These are phyloP conservation scores for Athelia psychrophila DNA, from an alignment of 1,284 basidiomycete genomes.

Conservation along the genomic window DNA sequence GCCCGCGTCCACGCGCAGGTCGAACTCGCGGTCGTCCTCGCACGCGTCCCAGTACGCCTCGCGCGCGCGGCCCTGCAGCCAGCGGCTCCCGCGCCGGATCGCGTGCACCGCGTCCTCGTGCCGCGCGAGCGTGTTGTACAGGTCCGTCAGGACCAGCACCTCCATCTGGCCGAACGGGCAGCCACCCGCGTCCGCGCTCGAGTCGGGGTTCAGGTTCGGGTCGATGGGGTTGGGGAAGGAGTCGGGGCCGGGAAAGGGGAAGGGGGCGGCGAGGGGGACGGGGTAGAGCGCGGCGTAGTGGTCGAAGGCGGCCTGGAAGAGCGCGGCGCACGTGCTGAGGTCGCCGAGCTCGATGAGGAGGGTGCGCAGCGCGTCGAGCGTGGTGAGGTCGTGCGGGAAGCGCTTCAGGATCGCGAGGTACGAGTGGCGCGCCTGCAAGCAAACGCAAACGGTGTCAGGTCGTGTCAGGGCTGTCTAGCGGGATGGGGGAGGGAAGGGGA, in stretches of 20 bases:
- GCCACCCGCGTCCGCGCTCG: too few species aligned
- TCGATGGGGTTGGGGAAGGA: conserved; percentile 1
- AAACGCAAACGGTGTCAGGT: conserved; percentile 2
- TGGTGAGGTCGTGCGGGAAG: conserved; percentile 78
- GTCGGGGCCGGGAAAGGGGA: conserved; percentile 35
- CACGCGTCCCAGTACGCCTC: conserved; percentile 81
- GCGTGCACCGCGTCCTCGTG: conserved; percentile 69
- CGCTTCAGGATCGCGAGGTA: conserved; percentile 76
- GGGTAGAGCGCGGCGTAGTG: conserved; percentile 36
- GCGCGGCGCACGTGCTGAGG: conserved; percentile 55
- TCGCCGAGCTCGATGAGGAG: conserved; percentile 75
- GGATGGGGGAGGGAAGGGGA: background rate
- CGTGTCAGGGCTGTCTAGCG: background rate
- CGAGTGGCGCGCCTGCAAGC: conserved; percentile 65
- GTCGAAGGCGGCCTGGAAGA: conserved; percentile 65
- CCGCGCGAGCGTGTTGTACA: conserved; percentile 72
- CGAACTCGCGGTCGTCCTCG: conserved; percentile 88
- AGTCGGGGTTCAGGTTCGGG: background rate
- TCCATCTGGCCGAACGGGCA: conserved; percentile 65
- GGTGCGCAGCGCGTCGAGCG: conserved; percentile 78
- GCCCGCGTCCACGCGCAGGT: conserved; percentile 42
- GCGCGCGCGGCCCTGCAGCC: conserved; percentile 82
- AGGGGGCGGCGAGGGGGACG: conserved; percentile 30
- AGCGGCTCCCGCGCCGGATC: conserved; percentile 78
- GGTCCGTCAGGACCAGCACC: conserved; percentile 78